Base-by-base conservation (phyloP, 768 basidiomycete species). In the Mycena alexandri region DNA sequence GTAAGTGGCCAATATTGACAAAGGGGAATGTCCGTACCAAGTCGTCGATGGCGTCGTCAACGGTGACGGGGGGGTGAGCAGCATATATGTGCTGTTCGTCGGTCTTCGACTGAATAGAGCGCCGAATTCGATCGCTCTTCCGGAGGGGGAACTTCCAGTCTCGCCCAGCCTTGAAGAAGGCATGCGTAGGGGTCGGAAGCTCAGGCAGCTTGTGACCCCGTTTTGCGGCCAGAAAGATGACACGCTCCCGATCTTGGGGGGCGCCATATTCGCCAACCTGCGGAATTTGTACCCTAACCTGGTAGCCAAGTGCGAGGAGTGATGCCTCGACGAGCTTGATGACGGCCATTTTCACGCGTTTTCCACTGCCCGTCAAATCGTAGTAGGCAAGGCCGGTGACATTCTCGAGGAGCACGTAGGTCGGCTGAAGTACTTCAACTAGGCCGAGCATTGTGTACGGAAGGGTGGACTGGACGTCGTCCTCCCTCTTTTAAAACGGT, bases 221-320 rank as follows among this genome's bases (percentile, higher is more conserved):
- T 29, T 76, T 79, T 6, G 84, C 81, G n/a, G 78, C 84, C 74
- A 79, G 76, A 70, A 88, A 84, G 51, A 87, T 83, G 22, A 88
- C 79, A 21, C 86, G 78, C 24, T 78, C 77, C 48, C 86, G 78
- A 22, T 77, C 75, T 73, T 87, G 86, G 24, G 87, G 84, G 24
- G 78, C 77, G 34, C 87, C 87, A 74, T 85, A 87, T 41, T 81
- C 80, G 1, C 79, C 81, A 41, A 86, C 84, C 61, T 87, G 84
- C 8, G 87, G 78, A 24, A 86, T 76, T 10, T 78, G 79, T 73
- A 83, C 82, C 34, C 78, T 80, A 3, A 78, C 80, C 74, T 87
- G 87, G 38, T 72, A 86, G 83, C 84, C 85, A 5, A 87, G 75
- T 7, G 78, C 76, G 7, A 77, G 76, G 38, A 86, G 68, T 3